Percentiles rank a stretch among this genome's conserved stretches.
Evolutionary conservation across 2,329 filamentous ascomycete genomes (phyloP).

Genomic region (Monosporascus sp.): DNA sequence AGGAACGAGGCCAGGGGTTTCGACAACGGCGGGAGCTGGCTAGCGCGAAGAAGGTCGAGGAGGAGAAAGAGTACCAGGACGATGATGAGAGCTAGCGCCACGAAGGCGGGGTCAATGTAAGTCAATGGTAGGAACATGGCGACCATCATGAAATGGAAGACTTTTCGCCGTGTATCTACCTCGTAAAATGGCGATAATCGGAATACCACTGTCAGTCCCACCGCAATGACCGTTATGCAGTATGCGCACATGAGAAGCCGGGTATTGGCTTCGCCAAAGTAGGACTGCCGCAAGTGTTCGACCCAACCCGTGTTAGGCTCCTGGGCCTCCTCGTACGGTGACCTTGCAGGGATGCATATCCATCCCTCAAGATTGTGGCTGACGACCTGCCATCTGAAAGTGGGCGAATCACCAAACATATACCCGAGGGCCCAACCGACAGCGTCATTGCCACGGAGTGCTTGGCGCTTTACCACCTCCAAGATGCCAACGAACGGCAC

Average conservation of each 20-base stretch:
- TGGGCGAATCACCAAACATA: conserved; percentile 71
- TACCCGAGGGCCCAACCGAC: conserved; percentile 92
- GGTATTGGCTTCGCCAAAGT: conserved; percentile 72
- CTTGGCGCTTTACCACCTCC: conserved; percentile 59
- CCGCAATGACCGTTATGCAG: conserved; percentile 62
- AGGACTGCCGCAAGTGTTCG: conserved; percentile 57
- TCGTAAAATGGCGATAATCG: conserved; percentile 72
- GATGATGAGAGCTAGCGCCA: conserved; percentile 71
- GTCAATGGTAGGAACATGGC: conserved; percentile 86
- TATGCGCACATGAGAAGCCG: conserved; percentile 73
- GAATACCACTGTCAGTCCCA: conserved; percentile 71
- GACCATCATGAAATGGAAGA: conserved; percentile 98
- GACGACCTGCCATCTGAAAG: conserved; percentile 67
- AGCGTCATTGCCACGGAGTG: conserved; percentile 69
- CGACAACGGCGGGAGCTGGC: conserved; percentile 84
- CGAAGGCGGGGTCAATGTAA: conserved; percentile 81
- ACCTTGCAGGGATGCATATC: conserved; percentile 62
- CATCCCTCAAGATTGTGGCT: conserved; percentile 65
- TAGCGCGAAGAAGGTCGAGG: conserved; percentile 82
- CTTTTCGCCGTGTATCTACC: conserved; percentile 92
- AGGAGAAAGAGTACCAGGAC: conserved; percentile 81
- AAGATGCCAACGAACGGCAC: conserved; percentile 55
- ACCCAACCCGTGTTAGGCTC: conserved; percentile 53
- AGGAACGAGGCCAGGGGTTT: conserved; percentile 82
- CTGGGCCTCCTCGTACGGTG: conserved; percentile 19